Base-by-base conservation (phyloP, 331 rosid genomes). In the Malus hybrid region DNA sequence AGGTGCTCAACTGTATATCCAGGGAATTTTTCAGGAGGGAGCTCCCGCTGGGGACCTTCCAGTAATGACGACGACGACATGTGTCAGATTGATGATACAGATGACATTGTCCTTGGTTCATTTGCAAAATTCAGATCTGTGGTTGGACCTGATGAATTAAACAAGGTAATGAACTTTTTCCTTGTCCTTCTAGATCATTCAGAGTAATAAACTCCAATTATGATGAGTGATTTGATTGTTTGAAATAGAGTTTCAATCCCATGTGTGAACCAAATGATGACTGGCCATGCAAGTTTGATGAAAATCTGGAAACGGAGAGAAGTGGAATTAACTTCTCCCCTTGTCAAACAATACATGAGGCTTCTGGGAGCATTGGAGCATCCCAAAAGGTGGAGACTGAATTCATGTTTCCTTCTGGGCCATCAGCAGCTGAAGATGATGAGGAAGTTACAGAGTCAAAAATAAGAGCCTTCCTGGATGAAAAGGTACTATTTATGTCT, bases 381-480 rank as follows among this genome's bases (percentile, higher is more conserved):
- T 76, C 84, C 77, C 73, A 48, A 55, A 83, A 67, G 66, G 88
- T 13, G 60, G 81, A 82, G 75, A 75, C 63, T 59, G 86, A 77
- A n/a, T 85, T 88, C 70, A 67, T 86, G 54, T 87, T 87, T 85
- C 83, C 87, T 72, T 79, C 80, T 78, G 88, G 91, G 71, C 90
- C 88, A 74, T 55, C 75, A 57, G 85, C 78, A 22, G 85, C 67
- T 59, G 95, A 89, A 70, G 95, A 93, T 61, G 95, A 93, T 70
- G 96, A 90, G 69, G 98, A 93, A 80, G 89, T 93, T 59, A 87
- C 94, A 0, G 98, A 93, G 67, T 85, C 77, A 62, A 93, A 90
- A 85, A 93, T 93, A 80, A 87, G 89, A 87, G 91, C 88, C 75
- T 93, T 93, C 81, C 77, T 93, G 48, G 96, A 90, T 72, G 93